Conservation (phyloP, 202 grass and related monocot species). For the Panicum virgatum region DNA sequence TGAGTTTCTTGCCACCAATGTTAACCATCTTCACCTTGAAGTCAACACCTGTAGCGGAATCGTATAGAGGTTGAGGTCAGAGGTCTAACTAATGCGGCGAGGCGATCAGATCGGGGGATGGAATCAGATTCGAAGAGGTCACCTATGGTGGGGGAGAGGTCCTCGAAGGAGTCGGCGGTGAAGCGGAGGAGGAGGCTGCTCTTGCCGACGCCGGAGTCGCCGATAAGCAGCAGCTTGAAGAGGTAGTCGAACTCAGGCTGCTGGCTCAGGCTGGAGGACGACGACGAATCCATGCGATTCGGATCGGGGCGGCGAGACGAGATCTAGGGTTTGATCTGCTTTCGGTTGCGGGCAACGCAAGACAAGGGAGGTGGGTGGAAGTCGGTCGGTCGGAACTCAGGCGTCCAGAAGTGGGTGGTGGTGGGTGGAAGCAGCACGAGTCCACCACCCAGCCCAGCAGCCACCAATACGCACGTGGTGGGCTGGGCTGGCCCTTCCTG, state of each 20-base stretch:
- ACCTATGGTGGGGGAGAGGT: constrained; percentile 96
- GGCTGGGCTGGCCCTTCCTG: no score
- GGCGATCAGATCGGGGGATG: neutral
- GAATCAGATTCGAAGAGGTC: neutral
- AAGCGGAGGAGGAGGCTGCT: constrained; percentile 94
- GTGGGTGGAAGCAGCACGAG: no score
- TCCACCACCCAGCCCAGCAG: no score
- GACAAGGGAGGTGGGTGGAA: no score
- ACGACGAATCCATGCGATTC: constrained; percentile 64
- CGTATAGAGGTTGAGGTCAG: neutral
- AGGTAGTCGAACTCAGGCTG: constrained; percentile 92
- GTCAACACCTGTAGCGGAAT: constrained; percentile 66
- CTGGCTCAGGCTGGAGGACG: constrained; percentile 41
- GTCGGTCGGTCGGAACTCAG: no score
- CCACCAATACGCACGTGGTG: no score
- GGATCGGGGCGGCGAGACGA: constrained; percentile 9
- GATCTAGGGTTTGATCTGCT: constrained; percentile 51
- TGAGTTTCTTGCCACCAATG: constrained; percentile 88
- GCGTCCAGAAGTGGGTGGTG: no score
- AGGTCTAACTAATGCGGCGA: neutral
- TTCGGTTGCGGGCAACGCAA: constrained; percentile 3
- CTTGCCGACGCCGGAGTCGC: constrained; percentile 96
- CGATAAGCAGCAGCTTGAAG: constrained; percentile 94
- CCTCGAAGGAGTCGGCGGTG: constrained; percentile 94
- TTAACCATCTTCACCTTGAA: constrained; percentile 98